A percentile compares a stretch with the other conserved stretches of the same genome.
These are phyloP conservation scores for Polygonum maritimum DNA, from an alignment of 148 eudicot genomes.

Conservation along the genomic window DNA sequence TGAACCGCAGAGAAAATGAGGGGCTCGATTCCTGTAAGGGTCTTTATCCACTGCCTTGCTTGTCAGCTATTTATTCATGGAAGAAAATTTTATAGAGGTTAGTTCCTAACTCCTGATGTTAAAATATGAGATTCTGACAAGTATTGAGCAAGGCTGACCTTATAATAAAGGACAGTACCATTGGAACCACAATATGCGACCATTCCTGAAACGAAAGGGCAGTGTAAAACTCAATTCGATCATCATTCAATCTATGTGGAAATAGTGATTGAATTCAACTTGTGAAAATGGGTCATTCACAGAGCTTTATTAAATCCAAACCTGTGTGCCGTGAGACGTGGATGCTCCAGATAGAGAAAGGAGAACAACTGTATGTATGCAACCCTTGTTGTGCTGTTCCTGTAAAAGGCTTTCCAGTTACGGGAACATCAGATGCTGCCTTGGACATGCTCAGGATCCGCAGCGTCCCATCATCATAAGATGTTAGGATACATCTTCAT, in stretches of 20 bases:
- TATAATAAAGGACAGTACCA: slow-evolving; percentile 64
- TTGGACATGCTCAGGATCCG: slow-evolving; percentile 53
- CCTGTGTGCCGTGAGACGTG: slow-evolving; percentile 78
- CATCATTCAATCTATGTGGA: neutral
- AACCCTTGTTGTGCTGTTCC: slow-evolving; percentile 58
- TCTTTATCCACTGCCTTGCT: slow-evolving; percentile 59
- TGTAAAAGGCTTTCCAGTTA: slow-evolving; percentile 52
- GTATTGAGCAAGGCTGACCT: slow-evolving; percentile 31
- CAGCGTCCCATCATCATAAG: slow-evolving; percentile 67
- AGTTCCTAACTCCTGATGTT: neutral
- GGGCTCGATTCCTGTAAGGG: slow-evolving; percentile 48
- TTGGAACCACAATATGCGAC: slow-evolving; percentile 88
- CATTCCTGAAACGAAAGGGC: slow-evolving; percentile 36
- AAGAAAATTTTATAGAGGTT: neutral
- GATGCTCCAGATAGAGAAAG: slow-evolving; percentile 70
- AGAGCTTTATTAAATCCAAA: slow-evolving; percentile 3
- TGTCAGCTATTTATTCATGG: slow-evolving; percentile 42
- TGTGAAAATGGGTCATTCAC: neutral
- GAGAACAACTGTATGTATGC: slow-evolving; percentile 48
- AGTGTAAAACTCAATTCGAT: neutral
- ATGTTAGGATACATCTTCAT: slow-evolving; percentile 58
- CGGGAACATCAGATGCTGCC: slow-evolving; percentile 60
- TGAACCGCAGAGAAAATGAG: slow-evolving; percentile 78
- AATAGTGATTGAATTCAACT: neutral
- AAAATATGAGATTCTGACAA: neutral